A percentile compares a stretch with the other conserved stretches of the same genome.
These are phyloP conservation scores for Calvatia gigantea DNA, from an alignment of 768 basidiomycete genomes.

Conservation along the genomic window DNA sequence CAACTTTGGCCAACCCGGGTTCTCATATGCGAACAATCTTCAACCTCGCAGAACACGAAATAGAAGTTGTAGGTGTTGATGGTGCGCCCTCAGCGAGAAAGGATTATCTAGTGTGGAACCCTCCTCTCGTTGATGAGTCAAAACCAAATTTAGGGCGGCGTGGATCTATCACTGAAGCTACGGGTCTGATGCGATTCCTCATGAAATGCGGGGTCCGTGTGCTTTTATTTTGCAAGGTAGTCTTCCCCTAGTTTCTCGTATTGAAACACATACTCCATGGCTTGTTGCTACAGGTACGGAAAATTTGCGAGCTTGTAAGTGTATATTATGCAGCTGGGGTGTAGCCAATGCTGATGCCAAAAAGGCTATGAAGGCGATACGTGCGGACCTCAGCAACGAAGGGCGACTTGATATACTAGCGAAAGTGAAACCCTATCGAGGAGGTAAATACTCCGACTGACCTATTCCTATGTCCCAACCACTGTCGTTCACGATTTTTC, in stretches of 20 bases:
- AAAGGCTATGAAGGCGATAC: slow-evolving; percentile 77
- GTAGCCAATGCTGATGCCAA: not conserved
- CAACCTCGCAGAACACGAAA: slow-evolving; percentile 55
- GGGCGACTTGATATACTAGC: slow-evolving; percentile 74
- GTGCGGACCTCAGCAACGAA: slow-evolving; percentile 65
- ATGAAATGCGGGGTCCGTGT: slow-evolving; percentile 80
- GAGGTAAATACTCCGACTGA: slow-evolving; percentile 53
- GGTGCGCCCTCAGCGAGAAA: slow-evolving; percentile 81
- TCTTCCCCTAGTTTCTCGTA: not conserved
- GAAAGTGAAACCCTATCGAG: slow-evolving; percentile 78
- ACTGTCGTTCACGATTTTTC: not conserved
- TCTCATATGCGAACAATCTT: slow-evolving; percentile 77
- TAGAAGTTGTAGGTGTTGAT: slow-evolving; percentile 71
- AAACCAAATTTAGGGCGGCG: slow-evolving; percentile 51
- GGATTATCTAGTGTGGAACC: slow-evolving; percentile 79
- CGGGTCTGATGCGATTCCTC: slow-evolving; percentile 67
- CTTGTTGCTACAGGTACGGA: slow-evolving; percentile 61
- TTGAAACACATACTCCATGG: not conserved
- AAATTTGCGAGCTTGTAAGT: slow-evolving; percentile 75
- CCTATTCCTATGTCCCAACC: not conserved
- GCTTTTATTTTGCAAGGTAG: slow-evolving; percentile 87
- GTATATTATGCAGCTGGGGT: not conserved
- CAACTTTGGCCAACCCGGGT: slow-evolving; percentile 76
- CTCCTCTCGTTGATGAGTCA: slow-evolving; percentile 51
- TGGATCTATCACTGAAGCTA: slow-evolving; percentile 66